A percentile compares a stretch with the other conserved stretches of the same genome.
Conservation (phyloP, 1,284 basidiomycete species). For the Pseudozyma hubeiensis region DNA sequence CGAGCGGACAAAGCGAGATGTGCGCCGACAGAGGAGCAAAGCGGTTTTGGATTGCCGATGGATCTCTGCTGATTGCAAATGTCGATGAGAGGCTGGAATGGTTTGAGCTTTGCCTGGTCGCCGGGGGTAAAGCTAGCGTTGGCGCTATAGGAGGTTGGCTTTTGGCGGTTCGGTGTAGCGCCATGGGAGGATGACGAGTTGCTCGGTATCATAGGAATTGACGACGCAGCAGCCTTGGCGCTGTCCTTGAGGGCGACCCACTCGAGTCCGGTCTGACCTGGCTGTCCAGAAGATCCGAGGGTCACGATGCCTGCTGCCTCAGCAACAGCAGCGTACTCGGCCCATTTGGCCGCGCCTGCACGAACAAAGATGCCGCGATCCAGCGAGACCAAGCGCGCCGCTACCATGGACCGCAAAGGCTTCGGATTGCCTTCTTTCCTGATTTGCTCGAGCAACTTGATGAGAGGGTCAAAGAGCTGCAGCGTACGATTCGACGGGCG, state of each 20-base stretch:
- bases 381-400: constrained; percentile 32
- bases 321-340: constrained; percentile 58
- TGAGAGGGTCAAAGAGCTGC: constrained; percentile 54
- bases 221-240: constrained; percentile 20
- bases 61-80: constrained; percentile 51
- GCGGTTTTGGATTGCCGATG: constrained; percentile 29
- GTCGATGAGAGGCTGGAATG: constrained; percentile 52
- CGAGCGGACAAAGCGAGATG: constrained; percentile 32
- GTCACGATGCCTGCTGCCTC: constrained; percentile 57
- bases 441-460: constrained; percentile 49
- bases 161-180: constrained; percentile 25
- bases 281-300: constrained; percentile 40
- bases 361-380: constrained; percentile 52
- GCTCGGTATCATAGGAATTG: constrained; percentile 25
- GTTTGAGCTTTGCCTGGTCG: constrained; percentile 15
- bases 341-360: constrained; percentile 56
- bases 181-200: constrained; percentile 15
- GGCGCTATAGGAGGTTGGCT: constrained; percentile 6
- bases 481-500: constrained; percentile 41
- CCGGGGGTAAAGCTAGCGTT: constrained; percentile 6
- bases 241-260: constrained; percentile 53
- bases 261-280: constrained; percentile 52
- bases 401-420: constrained; percentile 51
- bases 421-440: constrained; percentile 51
- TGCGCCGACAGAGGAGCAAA: constrained; percentile 31